These are phyloP conservation scores for Porphyridium purpureum DNA, from an alignment of 23 red algal genomes.

Conservation along the genomic window DNA sequence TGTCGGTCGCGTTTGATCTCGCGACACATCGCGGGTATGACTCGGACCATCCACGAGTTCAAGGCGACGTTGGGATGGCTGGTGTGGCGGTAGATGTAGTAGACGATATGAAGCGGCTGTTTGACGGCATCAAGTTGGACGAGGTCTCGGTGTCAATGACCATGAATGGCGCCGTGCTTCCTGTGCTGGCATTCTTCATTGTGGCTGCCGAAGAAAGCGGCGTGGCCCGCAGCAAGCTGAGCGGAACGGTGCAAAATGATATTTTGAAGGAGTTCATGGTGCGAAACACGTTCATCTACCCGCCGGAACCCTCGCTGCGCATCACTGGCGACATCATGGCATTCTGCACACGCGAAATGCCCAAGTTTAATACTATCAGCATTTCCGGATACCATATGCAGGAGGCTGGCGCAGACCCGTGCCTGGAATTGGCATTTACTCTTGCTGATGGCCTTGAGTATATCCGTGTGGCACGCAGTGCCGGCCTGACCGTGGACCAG, in stretches of 20 bases:
- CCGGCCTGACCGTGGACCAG: slow-evolving; percentile 16
- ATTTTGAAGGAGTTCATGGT: slow-evolving; percentile 57
- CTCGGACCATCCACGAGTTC: slow-evolving; percentile 23
- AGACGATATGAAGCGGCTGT: slow-evolving; percentile 26
- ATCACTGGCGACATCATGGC: slow-evolving; percentile 29
- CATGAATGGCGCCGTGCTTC: slow-evolving; percentile 46
- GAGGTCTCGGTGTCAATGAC: slow-evolving; percentile 41
- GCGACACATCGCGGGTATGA: slow-evolving; percentile 44
- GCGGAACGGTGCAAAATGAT: slow-evolving; percentile 44
- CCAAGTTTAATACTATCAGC: slow-evolving; percentile 30
- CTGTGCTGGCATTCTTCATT: slow-evolving; percentile 39
- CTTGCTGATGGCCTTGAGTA: slow-evolving; percentile 42
- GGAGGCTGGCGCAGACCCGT: slow-evolving; percentile 25
- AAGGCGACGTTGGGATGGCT: slow-evolving; percentile 32
- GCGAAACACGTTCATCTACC: slow-evolving; percentile 40
- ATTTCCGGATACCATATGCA: slow-evolving; percentile 51
- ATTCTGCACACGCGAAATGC: slow-evolving; percentile 16
- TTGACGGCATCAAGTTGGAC: slow-evolving; percentile 26
- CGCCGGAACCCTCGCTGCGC: slow-evolving; percentile 22
- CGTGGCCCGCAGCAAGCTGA: slow-evolving; percentile 4
- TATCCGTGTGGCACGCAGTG: slow-evolving; percentile 2
- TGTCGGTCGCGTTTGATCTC: slow-evolving; percentile 32
- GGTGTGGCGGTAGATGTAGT: slow-evolving; percentile 33
- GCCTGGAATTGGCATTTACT: slow-evolving; percentile 21
- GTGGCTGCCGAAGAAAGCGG: slow-evolving; percentile 22